phyloP scores from a whole-genome alignment of 495 filamentous ascomycete species.

The Parmelia sp. region DNA sequence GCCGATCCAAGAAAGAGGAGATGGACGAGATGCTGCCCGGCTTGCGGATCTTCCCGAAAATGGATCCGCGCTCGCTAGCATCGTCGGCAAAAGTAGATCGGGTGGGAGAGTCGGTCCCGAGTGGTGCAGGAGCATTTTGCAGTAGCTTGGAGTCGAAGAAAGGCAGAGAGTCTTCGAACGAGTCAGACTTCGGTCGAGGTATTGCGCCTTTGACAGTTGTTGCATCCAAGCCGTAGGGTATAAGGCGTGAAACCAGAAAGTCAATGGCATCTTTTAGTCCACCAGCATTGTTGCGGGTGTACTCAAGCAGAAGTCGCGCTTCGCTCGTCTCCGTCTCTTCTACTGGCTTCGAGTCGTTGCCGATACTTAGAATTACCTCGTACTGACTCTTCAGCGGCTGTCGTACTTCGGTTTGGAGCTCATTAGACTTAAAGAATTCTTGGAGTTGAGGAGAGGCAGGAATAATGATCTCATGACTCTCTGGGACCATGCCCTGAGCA shows the following conservation, averaged over 20 bases:
- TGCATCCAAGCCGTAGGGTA: conserved; percentile 75
- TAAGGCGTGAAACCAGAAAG: conserved; percentile 76
- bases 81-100: conserved; percentile 73
- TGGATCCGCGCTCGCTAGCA: conserved; percentile 68
- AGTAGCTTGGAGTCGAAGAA: conserved; percentile 96
- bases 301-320: conserved; percentile 59
- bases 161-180: conserved; percentile 91
- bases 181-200: conserved; percentile 93
- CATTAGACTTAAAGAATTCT: conserved; percentile 67
- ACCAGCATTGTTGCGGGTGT: conserved; percentile 95
- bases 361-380: conserved; percentile 74
- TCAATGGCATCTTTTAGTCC: conserved; percentile 94
- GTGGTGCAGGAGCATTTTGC: conserved; percentile 75
- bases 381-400: conserved; percentile 85
- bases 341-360: conserved; percentile 46
- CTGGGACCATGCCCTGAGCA: conserved; percentile 82
- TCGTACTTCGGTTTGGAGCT: conserved; percentile 70
- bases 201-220: conserved; percentile 86
- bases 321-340: conserved; percentile 42
- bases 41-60: conserved; percentile 85
- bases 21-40: conserved; percentile 89
- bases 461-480: conserved; percentile 84
- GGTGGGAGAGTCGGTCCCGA: conserved; percentile 79
- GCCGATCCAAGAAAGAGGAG: conserved; percentile 81
- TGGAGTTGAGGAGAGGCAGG: conserved; percentile 65